Conservation (phyloP, 495 filamentous ascomycete species). For the Xylaria intraflava region DNA sequence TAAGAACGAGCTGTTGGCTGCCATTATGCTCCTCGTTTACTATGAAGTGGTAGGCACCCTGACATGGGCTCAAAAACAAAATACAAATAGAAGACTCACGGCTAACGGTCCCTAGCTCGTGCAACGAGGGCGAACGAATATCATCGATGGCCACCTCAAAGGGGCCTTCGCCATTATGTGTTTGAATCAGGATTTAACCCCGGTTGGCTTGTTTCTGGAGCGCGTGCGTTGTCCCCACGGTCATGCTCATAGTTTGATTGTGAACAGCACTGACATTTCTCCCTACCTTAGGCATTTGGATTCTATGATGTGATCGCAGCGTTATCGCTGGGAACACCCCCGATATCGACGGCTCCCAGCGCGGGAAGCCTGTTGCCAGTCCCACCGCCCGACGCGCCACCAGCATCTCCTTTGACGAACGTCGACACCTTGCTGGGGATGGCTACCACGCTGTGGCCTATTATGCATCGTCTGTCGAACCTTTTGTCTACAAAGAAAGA, state of each 20-base stretch:
- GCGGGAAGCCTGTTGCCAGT: constrained; percentile 37
- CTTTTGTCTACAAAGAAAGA: constrained; percentile 46
- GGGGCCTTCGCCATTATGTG: constrained; percentile 55
- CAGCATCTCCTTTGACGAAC: constrained; percentile 38
- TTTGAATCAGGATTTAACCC: constrained; percentile 38
- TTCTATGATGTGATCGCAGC: constrained; percentile 61
- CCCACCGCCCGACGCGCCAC: constrained; percentile 39
- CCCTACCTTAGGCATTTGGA: constrained; percentile 54
- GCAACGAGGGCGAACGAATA: constrained; percentile 49
- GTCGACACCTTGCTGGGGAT: constrained; percentile 58
- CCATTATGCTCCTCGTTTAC: constrained; percentile 57
- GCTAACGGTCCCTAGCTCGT: constrained; percentile 41
- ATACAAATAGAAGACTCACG: too few species aligned
- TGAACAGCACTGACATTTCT: constrained; percentile 9
- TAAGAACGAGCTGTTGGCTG: constrained; percentile 52
- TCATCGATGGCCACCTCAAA: constrained; percentile 53
- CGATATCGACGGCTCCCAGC: constrained; percentile 46
- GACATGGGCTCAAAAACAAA: neutral
- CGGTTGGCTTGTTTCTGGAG: constrained; percentile 51
- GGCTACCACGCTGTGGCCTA: constrained; percentile 56
- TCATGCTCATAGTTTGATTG: neutral
- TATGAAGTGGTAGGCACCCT: constrained; percentile 51
- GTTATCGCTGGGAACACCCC: constrained; percentile 54
- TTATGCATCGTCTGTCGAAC: constrained; percentile 54
- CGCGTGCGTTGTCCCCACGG: constrained; percentile 34